Conservation (phyloP, 2,329 filamentous ascomycete species). For the Dothidotthia symphoricarpi region DNA sequence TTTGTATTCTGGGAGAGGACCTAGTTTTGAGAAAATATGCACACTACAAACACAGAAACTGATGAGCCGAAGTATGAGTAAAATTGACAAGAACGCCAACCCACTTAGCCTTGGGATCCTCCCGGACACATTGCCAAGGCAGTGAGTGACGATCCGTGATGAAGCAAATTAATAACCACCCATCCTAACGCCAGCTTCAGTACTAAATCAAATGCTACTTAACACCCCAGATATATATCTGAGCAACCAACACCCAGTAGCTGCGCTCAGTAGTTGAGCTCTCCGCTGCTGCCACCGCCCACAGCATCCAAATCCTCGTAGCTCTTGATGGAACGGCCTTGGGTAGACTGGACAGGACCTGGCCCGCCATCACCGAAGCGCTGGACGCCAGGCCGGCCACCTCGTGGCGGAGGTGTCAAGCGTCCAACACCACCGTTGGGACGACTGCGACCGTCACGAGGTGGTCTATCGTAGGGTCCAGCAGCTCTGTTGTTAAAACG, state of each 20-base stretch:
- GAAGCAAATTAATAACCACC: conserved; percentile 8
- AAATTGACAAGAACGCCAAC: conserved; percentile 8
- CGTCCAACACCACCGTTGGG: conserved; percentile 49
- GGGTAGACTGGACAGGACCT: conserved; percentile 85
- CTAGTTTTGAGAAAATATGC: background rate
- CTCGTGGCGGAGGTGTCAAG: conserved; percentile 51
- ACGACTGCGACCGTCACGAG: conserved; percentile 45
- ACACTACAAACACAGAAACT: background rate
- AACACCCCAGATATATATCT: background rate
- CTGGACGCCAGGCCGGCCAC: conserved; percentile 52
- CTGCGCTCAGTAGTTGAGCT: conserved; percentile 75
- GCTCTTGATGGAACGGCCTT: conserved; percentile 89
- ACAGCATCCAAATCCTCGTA: conserved; percentile 96
- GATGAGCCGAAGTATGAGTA: conserved; percentile 2
- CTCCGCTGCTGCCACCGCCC: conserved; percentile 62
- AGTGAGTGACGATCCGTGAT: conserved; percentile 13
- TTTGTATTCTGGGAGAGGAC: no score
- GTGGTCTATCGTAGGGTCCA: conserved; percentile 44
- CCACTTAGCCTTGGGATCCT: conserved; percentile 1
- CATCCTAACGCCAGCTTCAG: conserved; percentile 18
- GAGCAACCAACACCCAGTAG: no score
- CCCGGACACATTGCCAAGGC: conserved; percentile 1
- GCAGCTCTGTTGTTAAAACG: conserved; percentile 41
- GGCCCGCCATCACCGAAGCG: conserved; percentile 74
- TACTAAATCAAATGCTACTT: conserved; percentile 10